Evolutionary conservation across 495 filamentous ascomycete genomes (phyloP).

Genomic region (Aspergillus steynii): DNA sequence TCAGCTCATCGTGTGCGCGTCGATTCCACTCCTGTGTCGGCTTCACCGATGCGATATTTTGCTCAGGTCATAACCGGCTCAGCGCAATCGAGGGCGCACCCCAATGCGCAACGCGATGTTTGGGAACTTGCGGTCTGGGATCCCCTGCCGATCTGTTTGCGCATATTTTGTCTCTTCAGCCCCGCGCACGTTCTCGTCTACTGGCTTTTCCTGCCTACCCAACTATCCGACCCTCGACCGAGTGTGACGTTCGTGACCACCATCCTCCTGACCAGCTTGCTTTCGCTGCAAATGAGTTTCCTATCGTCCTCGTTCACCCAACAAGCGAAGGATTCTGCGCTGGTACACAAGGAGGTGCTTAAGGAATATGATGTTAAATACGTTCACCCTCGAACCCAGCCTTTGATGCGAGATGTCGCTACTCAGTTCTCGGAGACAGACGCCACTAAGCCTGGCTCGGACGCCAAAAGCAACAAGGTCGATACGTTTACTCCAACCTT

Average conservation of each 20-base stretch:
- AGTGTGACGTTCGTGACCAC: conserved; percentile 83
- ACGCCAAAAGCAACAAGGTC: conserved; percentile 54
- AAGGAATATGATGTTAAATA: conserved; percentile 96
- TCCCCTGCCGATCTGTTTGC: conserved; percentile 77
- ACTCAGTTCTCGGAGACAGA: conserved; percentile 61
- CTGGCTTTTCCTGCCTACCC: conserved; percentile 79
- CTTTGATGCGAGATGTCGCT: conserved; percentile 77
- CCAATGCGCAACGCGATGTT: conserved; percentile 81
- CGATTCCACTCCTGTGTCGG: conserved; percentile 77
- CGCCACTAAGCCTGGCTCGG: conserved; percentile 42
- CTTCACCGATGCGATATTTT: conserved; percentile 78
- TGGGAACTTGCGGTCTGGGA: conserved; percentile 97
- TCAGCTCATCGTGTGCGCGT: conserved; percentile 89
- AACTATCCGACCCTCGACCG: conserved; percentile 71
- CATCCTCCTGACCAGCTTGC: conserved; percentile 64
- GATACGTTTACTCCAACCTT: conserved; percentile 75
- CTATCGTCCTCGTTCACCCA: conserved; percentile 72
- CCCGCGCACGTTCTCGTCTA: conserved; percentile 90
- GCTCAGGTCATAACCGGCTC: conserved; percentile 61
- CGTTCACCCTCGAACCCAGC: conserved; percentile 85
- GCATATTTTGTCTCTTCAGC: conserved; percentile 87
- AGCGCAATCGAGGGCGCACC: conserved; percentile 78
- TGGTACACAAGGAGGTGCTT: conserved; percentile 89
- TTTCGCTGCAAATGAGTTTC: conserved; percentile 75
- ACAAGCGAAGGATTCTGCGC: conserved; percentile 77